Evolutionary conservation across 192 early-diverging fungal genomes (phyloP), one percentile per base, ranked within the genome.

Genomic region (Coemansia biformis): DNA sequence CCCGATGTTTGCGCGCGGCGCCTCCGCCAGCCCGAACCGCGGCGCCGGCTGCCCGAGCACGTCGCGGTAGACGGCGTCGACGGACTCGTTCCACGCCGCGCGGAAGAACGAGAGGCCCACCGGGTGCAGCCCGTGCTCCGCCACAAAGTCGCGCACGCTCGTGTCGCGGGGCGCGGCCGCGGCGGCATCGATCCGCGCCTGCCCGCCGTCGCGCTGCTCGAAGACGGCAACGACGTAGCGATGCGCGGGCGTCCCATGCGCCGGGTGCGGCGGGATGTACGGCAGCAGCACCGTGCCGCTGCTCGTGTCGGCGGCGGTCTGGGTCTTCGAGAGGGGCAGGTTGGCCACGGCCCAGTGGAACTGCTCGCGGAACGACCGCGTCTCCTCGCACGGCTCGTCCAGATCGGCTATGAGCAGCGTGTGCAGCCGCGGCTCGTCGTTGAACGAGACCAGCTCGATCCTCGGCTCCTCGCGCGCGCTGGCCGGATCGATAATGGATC

Each of bases 181-280:
- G 33, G 33, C 48, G 33, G 37, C 22, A 8, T 80, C 72, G 12
- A 81, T 23, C 50, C 70, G 76, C 29, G 64, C 59, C 18, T 74
- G 68, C 7, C 81, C 81, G 2, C 41, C 50, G 31, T 80, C 72
- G 32, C 72, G 50, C 57, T 89, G 86, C 71, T 86, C 80, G 41
- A 83, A 76, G 14, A 76, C 60, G 32, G 81, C 61, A 11, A 86
- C 37, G 14, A 81, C 84, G 48, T 89, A 89, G 37, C 87, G 81
- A 46, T 89, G 87, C 46, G 73, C 77, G 45, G 81, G 81, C 26
- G 85, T 84, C 22, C 87, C 87, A 43, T 80, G 80, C 24, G 83
- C 82, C 15, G 87, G 87, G 51, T 89, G 87, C 46, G 87, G 87
- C 36, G 87, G 83, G 9, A 83, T 44, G 52, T 87, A 89, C 1